These are phyloP conservation scores for Umbelopsis isabellina DNA, from an alignment of 192 early-diverging fungal species.

Conservation along the genomic window DNA sequence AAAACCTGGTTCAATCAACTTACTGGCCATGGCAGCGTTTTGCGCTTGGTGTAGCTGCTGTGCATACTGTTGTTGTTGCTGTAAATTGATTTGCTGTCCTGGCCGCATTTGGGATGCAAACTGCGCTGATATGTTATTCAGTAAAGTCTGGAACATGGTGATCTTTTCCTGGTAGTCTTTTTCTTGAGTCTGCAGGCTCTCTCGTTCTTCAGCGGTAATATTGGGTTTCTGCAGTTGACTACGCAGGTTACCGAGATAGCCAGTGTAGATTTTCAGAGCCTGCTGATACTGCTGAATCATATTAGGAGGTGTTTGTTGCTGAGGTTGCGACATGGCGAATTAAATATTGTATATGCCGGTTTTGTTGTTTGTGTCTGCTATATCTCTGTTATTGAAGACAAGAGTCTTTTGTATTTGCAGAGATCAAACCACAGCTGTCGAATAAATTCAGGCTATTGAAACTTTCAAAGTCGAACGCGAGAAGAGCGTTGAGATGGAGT, in stretches of 20 bases:
- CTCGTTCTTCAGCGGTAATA: slow-evolving; percentile 32
- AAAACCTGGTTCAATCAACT: neutral
- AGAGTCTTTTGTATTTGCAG: too few relatives aligned
- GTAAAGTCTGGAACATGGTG: slow-evolving; percentile 29
- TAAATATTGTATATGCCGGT: neutral
- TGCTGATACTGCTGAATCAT: slow-evolving; percentile 36
- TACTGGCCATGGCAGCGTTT: slow-evolving; percentile 8
- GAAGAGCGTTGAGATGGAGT: neutral
- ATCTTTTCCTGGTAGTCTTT: slow-evolving; percentile 30
- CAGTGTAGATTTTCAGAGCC: slow-evolving; percentile 23
- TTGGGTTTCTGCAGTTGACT: slow-evolving; percentile 27
- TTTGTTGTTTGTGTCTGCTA: too few relatives aligned
- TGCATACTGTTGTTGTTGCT: slow-evolving; percentile 25
- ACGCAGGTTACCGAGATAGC: slow-evolving; percentile 25
- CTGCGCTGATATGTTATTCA: slow-evolving; percentile 29
- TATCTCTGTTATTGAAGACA: too few relatives aligned
- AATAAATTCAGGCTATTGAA: too few relatives aligned
- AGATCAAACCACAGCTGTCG: too few relatives aligned
- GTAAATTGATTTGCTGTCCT: slow-evolving; percentile 16
- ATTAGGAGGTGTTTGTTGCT: slow-evolving; percentile 18
- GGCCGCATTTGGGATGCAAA: slow-evolving; percentile 25
- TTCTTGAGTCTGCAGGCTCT: slow-evolving; percentile 24
- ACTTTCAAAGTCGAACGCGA: neutral
- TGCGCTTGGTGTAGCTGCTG: slow-evolving; percentile 16
- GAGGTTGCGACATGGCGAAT: slow-evolving; percentile 7